Evolutionary conservation across 306 rosid species (phyloP), one percentile per base, ranked within the genome.

Genomic region (Pterocarpus macrocarpus): DNA sequence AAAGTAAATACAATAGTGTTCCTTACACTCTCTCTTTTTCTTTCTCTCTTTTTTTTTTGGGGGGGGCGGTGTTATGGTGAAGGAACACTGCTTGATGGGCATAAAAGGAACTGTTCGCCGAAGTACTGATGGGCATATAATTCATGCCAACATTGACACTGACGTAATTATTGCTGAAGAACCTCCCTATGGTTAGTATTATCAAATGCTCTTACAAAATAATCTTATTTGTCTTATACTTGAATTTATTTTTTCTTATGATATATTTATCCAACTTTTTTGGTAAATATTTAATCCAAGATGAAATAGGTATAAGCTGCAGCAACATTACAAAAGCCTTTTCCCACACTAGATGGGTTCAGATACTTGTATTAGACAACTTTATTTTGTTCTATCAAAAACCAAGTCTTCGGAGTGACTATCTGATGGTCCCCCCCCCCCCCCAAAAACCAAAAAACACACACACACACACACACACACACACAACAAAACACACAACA

Each of bases 1-100:
- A 55, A 49, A 6, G 49, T 36, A n/a, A 65, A 66, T 38, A 33
- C 41, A 11, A 17, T 47, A 22, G 43, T 34, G 58, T 79, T 56
- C 53, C 71, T 63, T 84, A 32, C 81, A 33, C 55, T 43, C 28
- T 66, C 59, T 34, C 77, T 49, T 22, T 79, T 69, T 53, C 77
- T 44, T 1, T 22, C 0, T 22, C 28, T 22, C 28, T 22, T 22
- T 22, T 22, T 22, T 22, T 22, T 22, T 22, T 22, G 28, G 28
- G 28, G 28, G 28, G 0, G 28, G 28, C 0, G 28, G 49, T 0
- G 55, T 43, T 80, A 53, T 70, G 77, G 57, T 81, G 67, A 87
- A 96, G 99, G 99, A 96, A 81, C 99, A 96, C 79, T 96, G 99
- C 92, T 89, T 96, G 90, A 96, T 96, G 99, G 99, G 99, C 73